A percentile compares a stretch with the other conserved stretches of the same genome.
Evolutionary conservation across 768 basidiomycete species (phyloP).

Genomic region (Suillus paluster): DNA sequence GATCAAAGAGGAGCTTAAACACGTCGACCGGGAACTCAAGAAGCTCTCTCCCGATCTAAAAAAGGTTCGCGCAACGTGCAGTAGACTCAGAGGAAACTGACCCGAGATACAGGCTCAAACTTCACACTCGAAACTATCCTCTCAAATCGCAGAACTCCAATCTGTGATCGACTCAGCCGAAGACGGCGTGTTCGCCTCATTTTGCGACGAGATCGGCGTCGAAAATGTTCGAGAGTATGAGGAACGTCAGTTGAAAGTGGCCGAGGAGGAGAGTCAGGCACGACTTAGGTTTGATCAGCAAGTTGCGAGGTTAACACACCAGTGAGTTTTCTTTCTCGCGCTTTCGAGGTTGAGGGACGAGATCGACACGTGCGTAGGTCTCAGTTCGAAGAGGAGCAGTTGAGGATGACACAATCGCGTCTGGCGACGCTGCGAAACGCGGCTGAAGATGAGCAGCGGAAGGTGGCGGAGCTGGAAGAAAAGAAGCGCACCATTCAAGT

Average conservation of each 20-base stretch:
- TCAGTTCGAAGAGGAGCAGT: conserved; percentile 81
- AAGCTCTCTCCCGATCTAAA: conserved; percentile 69
- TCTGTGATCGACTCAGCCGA: conserved; percentile 75
- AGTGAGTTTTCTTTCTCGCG: conserved; percentile 53
- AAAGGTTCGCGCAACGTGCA: conserved; percentile 50
- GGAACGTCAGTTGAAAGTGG: conserved; percentile 85
- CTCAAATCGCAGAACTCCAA: conserved; percentile 57
- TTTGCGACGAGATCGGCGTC: conserved; percentile 83
- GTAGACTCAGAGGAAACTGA: background rate
- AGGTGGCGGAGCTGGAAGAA: conserved; percentile 55
- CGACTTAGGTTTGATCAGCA: conserved; percentile 84
- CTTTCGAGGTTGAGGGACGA: background rate
- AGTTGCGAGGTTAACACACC: conserved; percentile 82
- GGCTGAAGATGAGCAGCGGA: conserved; percentile 55
- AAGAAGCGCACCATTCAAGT: conserved; percentile 57
- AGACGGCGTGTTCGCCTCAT: conserved; percentile 73
- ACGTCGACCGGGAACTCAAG: conserved; percentile 73
- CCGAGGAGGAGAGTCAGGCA: conserved; percentile 87
- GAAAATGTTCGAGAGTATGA: conserved; percentile 91
- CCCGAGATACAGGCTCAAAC: conserved; percentile 50
- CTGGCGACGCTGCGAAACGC: conserved; percentile 56
- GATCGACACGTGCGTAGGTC: conserved; percentile 46
- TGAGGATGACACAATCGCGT: conserved; percentile 67
- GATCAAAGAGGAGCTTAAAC: conserved; percentile 83
- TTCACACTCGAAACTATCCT: conserved; percentile 54